These are phyloP conservation scores for Amanita jacksonii DNA, from an alignment of 768 basidiomycete species.

Conservation along the genomic window DNA sequence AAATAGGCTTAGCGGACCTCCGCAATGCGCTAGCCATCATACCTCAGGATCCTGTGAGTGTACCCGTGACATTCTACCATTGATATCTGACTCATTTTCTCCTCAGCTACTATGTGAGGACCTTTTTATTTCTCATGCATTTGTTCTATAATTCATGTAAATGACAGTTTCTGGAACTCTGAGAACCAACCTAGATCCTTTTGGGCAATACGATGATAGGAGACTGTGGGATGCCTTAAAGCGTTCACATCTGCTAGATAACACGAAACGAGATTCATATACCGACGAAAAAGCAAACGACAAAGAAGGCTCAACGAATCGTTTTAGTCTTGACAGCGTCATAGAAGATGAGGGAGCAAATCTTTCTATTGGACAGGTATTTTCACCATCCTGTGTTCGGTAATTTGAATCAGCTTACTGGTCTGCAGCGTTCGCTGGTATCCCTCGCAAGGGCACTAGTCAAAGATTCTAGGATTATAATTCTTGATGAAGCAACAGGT, in stretches of 20 bases:
- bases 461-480: conserved; percentile 73
- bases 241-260: conserved; percentile 74
- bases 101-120: too few relatives aligned
- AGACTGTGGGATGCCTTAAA: conserved; percentile 82
- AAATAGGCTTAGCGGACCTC: conserved; percentile 68
- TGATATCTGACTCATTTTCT: conserved; percentile 8
- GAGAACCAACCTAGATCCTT: conserved; percentile 85
- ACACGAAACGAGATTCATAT: conserved; percentile 18
- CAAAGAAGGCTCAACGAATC: conserved; percentile 39
- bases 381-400: conserved; percentile 12
- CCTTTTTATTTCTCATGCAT: too few relatives aligned
- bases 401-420: not conserved
- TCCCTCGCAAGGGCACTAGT: conserved; percentile 86
- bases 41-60: conserved; percentile 70
- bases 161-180: conserved; percentile 68
- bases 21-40: conserved; percentile 66
- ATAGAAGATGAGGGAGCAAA: conserved; percentile 87
- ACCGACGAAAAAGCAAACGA: conserved; percentile 24
- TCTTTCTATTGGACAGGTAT: conserved; percentile 62
- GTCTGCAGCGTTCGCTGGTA: conserved; percentile 61
- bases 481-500: conserved; percentile 88
- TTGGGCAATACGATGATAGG: conserved; percentile 70
- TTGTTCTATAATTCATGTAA: not conserved
- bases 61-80: conserved; percentile 3
- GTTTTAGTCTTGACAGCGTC: conserved; percentile 74